Evolutionary conservation across 768 basidiomycete species (phyloP), one percentile per base, ranked within the genome.

Genomic region (Tricholoma terreum): DNA sequence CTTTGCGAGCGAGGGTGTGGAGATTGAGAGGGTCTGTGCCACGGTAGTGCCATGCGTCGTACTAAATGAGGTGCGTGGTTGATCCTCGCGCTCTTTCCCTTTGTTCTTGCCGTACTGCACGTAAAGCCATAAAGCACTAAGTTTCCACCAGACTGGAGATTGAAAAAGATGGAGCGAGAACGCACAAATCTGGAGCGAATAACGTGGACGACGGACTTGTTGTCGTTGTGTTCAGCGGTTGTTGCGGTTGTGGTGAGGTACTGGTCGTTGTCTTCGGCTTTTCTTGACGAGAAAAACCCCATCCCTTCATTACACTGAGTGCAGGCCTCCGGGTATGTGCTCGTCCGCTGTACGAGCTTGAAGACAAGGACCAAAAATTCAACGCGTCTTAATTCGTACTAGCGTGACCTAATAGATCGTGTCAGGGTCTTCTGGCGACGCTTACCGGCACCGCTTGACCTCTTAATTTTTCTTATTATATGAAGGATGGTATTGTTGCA

Each of bases 101-200:
- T 83, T 85, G 66, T 74, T 69, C 65, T 79, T 84, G 53, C 83
- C 81, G 60, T 83, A 83, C 83, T 84, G 56, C 54, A 61, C 42
- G 22, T 48, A 57, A 56, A 58, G 45, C 52, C 61, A 61, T 58
- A 52, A 62, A 56, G 57, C 52, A 61, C 58, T 22, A 58, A 60
- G 55, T 53, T 60, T 51, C 33, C 53, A 33, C 50, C 48, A 42
- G 42, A 52, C 38, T 51, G 45, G 46, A 52, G 33, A 42, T 55
- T 38, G 54, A 64, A 64, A 62, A 57, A 61, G 57, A 68, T 50
- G 24, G n/a, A 31, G 46, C 27, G 15, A 49, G 27, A 40, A 78
- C 82, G 64, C 61, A 84, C 83, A 63, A 85, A 83, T 69, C 84
- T 77, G 64, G 84, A 84, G 64, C 84, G 81, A 52, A 84, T 82